phyloP scores from a whole-genome alignment of 2,329 filamentous ascomycete species.

The Dichotomopilus funicola region DNA sequence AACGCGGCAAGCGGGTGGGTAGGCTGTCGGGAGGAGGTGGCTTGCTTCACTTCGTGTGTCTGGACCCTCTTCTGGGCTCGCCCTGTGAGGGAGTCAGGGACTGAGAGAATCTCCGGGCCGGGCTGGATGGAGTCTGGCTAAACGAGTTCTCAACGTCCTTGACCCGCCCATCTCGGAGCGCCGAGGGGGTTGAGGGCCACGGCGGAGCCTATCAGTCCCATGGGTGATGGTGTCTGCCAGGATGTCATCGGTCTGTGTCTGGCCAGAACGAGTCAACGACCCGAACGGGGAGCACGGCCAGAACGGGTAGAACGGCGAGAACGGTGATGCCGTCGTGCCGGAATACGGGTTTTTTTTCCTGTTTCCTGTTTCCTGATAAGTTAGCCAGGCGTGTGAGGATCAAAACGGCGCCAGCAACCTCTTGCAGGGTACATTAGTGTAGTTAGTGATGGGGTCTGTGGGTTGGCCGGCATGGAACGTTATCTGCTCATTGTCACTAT shows the following conservation, averaged over 20 bases:
- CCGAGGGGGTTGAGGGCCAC: background rate
- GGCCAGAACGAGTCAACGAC: too few relatives aligned
- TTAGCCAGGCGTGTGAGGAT: background rate
- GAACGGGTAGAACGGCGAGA: too few relatives aligned
- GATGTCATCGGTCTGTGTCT: background rate
- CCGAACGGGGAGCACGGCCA: too few relatives aligned
- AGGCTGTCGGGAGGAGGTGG: too few relatives aligned
- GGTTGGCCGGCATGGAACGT: too few relatives aligned
- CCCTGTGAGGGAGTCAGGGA: background rate
- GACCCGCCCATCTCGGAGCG: slow-evolving; percentile 6
- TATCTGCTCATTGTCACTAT: background rate
- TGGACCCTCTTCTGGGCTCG: too few relatives aligned
- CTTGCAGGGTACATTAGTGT: background rate
- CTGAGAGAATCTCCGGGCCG: background rate
- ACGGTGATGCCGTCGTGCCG: too few relatives aligned
- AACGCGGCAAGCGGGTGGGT: too few relatives aligned
- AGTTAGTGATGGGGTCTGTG: too few relatives aligned
- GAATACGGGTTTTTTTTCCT: background rate
- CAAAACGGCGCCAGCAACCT: background rate
- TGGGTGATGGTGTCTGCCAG: background rate
- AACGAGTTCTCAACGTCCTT: background rate
- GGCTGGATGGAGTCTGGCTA: background rate
- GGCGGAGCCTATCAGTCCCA: slow-evolving; percentile 7
- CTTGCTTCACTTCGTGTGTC: too few relatives aligned
- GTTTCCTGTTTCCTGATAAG: too few relatives aligned